phyloP scores from a whole-genome alignment of 371 early-diverging fungal species.

The Apophysomyces trapeziformis region DNA sequence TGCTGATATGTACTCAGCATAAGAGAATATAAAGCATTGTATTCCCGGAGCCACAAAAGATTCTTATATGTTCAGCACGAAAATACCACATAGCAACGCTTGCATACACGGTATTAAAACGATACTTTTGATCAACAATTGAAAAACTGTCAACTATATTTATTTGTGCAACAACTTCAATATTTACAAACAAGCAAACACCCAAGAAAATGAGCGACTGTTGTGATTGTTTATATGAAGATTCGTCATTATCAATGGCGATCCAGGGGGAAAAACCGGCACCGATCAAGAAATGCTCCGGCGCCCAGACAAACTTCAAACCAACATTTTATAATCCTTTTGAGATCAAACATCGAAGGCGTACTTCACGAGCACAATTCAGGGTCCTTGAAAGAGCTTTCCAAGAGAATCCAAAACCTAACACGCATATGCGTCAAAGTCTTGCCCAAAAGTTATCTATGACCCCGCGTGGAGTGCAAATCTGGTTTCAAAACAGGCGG shows the following conservation, averaged over 20 bases:
- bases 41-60: background rate
- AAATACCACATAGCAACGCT: background rate
- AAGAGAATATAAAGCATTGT: background rate
- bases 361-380: conserved; percentile 74
- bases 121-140: conserved; percentile 3
- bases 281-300: conserved; percentile 5
- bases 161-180: conserved; percentile 10
- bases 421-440: conserved; percentile 59
- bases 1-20: conserved; percentile 12
- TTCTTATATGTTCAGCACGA: conserved; percentile 5
- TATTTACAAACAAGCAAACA: conserved; percentile 2
- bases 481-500: conserved; percentile 98
- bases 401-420: conserved; percentile 73
- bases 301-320: conserved; percentile 35
- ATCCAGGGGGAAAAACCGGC: conserved; percentile 12
- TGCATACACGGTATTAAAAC: conserved; percentile 14
- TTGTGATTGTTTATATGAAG: conserved; percentile 11
- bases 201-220: conserved; percentile 3
- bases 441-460: conserved; percentile 79
- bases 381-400: conserved; percentile 72
- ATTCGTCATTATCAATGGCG: conserved; percentile 13
- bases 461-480: conserved; percentile 91
- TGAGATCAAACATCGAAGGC: conserved; percentile 75
- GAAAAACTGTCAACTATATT: conserved; percentile 4
- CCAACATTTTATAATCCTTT: conserved; percentile 77